phyloP scores from a whole-genome alignment of 148 eudicot species.

The Bassia scoparia region DNA sequence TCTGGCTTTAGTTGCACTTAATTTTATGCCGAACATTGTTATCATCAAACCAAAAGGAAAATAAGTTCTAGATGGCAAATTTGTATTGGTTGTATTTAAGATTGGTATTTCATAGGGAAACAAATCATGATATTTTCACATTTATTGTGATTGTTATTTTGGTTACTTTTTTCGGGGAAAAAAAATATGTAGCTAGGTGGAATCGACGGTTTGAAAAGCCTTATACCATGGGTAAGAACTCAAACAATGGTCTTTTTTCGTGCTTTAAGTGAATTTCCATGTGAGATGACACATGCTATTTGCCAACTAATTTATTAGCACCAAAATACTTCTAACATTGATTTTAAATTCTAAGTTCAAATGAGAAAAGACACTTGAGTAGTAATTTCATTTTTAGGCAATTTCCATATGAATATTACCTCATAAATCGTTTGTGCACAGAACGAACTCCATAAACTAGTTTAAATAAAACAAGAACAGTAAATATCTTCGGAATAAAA shows the following conservation, averaged over 20 bases:
- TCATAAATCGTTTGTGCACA: too few species aligned
- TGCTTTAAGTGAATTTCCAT: too few species aligned
- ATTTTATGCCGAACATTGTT: neutral
- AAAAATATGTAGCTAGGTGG: too few species aligned
- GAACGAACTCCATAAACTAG: too few species aligned
- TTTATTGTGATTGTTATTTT: neutral
- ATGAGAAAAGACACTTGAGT: too few species aligned
- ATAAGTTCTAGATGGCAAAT: neutral
- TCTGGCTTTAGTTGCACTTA: too few species aligned
- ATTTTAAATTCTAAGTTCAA: too few species aligned
- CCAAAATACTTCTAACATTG: neutral
- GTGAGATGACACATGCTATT: too few species aligned
- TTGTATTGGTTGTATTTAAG: neutral
- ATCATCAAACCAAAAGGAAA: neutral
- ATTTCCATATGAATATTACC: too few species aligned
- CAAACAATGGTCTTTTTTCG: too few species aligned
- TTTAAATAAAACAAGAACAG: neutral
- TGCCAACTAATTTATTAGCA: neutral
- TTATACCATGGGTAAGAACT: neutral
- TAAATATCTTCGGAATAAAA: neutral
- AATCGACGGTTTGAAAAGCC: neutral
- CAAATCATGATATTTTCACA: neutral
- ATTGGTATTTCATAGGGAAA: neutral
- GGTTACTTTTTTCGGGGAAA: neutral
- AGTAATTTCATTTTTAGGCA: too few species aligned